These are phyloP conservation scores for Truncatella angustata DNA, from an alignment of 2,329 filamentous ascomycete genomes.

Conservation along the genomic window DNA sequence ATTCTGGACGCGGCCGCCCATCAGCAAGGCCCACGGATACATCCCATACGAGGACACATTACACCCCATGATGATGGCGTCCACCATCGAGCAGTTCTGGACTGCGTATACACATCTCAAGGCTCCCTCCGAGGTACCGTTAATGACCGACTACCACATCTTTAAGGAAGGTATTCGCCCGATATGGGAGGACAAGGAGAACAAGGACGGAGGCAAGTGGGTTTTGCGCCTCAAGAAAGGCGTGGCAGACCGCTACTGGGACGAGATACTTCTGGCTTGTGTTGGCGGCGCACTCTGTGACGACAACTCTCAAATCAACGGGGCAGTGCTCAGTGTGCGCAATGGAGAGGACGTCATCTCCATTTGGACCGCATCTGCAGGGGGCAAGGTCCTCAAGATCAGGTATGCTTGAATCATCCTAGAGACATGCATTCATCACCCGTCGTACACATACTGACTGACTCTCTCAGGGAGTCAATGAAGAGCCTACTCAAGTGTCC, in stretches of 20 bases:
- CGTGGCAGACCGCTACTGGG: conserved; percentile 94
- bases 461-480: conserved; percentile 77
- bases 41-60: conserved; percentile 97
- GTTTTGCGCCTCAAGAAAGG: conserved; percentile 96
- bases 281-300: conserved; percentile 94
- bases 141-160: conserved; percentile 96
- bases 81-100: conserved; percentile 88
- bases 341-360: conserved; percentile 97
- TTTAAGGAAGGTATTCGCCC: conserved; percentile 96
- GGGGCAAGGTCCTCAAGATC: conserved; percentile 92
- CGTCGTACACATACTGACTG: neutral
- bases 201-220: conserved; percentile 96
- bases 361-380: conserved; percentile 95
- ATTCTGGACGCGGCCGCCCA: conserved; percentile 95
- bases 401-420: conserved; percentile 58
- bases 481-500: conserved; percentile 87
- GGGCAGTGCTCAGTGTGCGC: conserved; percentile 88
- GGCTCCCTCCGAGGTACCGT: conserved; percentile 80
- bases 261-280: conserved; percentile 85
- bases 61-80: conserved; percentile 78
- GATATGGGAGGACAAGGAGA: conserved; percentile 98
- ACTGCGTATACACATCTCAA: conserved; percentile 85
- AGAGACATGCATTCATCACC: neutral
- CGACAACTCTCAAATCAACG: conserved; percentile 83
- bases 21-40: conserved; percentile 85